Evolutionary conservation across 768 basidiomycete species (phyloP).

Genomic region (Lentinula aciculospora): DNA sequence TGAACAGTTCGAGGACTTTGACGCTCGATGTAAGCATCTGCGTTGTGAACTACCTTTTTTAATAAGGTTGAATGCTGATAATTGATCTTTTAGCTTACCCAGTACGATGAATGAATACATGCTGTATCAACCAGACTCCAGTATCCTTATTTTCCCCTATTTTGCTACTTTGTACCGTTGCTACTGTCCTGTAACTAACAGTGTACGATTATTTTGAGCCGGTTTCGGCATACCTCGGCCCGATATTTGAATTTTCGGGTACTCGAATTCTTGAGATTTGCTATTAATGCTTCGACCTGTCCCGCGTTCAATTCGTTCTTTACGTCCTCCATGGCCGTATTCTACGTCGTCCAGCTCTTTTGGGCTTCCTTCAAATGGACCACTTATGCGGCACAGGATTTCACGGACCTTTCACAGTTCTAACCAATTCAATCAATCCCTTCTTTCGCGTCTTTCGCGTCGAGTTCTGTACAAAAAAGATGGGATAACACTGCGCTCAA

Average conservation of each 20-base stretch:
- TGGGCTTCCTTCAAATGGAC: background rate
- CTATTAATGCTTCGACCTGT: slow-evolving; percentile 1
- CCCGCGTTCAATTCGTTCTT: background rate
- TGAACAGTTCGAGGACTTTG: slow-evolving; percentile 87
- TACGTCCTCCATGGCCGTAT: background rate
- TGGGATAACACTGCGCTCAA: background rate
- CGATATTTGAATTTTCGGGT: too few relatives aligned
- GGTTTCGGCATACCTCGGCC: background rate
- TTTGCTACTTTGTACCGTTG: background rate
- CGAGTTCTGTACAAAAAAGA: slow-evolving; percentile 1
- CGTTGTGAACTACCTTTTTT: background rate
- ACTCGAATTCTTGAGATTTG: too few relatives aligned
- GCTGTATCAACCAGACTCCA: background rate
- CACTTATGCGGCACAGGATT: background rate
- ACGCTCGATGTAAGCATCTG: slow-evolving; percentile 76
- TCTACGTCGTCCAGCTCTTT: background rate
- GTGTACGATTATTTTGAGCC: too few relatives aligned
- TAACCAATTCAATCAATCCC: background rate
- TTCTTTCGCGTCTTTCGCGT: background rate
- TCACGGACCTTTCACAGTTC: background rate
- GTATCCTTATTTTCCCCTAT: background rate
- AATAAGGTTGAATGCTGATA: background rate
- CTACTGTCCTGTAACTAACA: background rate
- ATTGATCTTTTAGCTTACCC: slow-evolving; percentile 39
- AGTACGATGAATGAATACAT: slow-evolving; percentile 47